Conservation (phyloP, 192 early-diverging fungal species). For the Helicostylum pulchrum region DNA sequence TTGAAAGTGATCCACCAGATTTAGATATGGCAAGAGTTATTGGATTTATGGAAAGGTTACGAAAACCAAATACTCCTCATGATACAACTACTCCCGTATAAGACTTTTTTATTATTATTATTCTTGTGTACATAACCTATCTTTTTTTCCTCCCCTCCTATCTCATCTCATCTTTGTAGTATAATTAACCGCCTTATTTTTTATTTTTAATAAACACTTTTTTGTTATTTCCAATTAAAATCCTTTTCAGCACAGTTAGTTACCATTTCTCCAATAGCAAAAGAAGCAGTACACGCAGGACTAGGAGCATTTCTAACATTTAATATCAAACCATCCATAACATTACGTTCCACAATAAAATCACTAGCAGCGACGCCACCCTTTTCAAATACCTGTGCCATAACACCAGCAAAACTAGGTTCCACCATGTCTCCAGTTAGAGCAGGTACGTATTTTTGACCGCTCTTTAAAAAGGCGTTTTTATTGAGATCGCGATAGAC, state of each 20-base stretch:
- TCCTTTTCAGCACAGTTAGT: slow-evolving; percentile 29
- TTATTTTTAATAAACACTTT: background rate
- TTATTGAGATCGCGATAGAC: slow-evolving; percentile 32
- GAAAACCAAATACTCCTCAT: too few relatives aligned
- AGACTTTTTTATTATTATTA: too few relatives aligned
- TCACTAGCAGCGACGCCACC: slow-evolving; percentile 32
- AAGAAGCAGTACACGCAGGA: slow-evolving; percentile 33
- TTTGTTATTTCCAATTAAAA: slow-evolving; percentile 18
- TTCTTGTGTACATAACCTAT: too few relatives aligned
- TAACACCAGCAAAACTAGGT: slow-evolving; percentile 32
- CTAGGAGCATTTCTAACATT: slow-evolving; percentile 36
- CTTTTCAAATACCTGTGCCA: slow-evolving; percentile 31
- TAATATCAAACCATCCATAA: slow-evolving; percentile 25
- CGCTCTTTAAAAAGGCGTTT: slow-evolving; percentile 27
- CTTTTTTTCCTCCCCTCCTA: too few relatives aligned
- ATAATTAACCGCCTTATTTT: too few relatives aligned
- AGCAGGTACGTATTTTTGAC: slow-evolving; percentile 24
- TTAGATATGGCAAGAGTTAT: slow-evolving; percentile 44
- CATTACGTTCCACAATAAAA: slow-evolving; percentile 35
- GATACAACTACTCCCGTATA: too few relatives aligned
- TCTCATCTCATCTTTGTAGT: too few relatives aligned
- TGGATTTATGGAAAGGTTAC: slow-evolving; percentile 44
- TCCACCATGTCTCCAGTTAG: slow-evolving; percentile 35
- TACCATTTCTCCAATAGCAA: slow-evolving; percentile 36
- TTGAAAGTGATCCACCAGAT: slow-evolving; percentile 67